Evolutionary conservation across 257 asterid genomes (phyloP).

Genomic region (Dorcoceras hygrometricum): DNA sequence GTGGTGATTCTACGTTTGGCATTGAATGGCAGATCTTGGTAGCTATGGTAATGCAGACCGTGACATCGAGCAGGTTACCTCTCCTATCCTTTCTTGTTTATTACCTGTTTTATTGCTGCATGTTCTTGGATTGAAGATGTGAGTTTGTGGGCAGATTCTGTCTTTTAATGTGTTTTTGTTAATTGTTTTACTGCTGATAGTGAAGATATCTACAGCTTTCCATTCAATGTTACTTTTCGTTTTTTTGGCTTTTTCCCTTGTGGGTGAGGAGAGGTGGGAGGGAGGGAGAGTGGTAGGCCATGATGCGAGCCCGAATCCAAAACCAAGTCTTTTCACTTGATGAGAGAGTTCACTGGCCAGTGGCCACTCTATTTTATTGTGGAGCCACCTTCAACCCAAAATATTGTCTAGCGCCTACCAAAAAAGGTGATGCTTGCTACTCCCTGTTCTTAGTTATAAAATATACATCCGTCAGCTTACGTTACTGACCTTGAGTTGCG

Average conservation of each 20-base stretch:
- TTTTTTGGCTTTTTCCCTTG: not conserved
- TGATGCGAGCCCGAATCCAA: not conserved
- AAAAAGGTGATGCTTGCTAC: not conserved
- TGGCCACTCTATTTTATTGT: not conserved
- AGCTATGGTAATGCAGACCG: constrained; percentile 79
- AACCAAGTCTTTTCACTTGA: not conserved
- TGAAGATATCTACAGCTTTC: constrained; percentile 7
- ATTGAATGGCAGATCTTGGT: constrained; percentile 99
- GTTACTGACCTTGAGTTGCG: not conserved
- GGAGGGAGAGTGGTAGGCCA: not conserved
- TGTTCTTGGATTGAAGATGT: constrained; percentile 6
- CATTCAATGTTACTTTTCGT: not conserved
- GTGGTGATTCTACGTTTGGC: constrained; percentile 66
- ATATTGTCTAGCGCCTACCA: not conserved
- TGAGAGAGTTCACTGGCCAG: not conserved
- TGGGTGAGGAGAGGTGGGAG: not conserved
- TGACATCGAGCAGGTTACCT: constrained; percentile 79
- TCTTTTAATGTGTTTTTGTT: not conserved
- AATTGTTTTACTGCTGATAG: constrained; percentile 13
- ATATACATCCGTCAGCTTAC: not conserved
- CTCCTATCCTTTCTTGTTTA: constrained; percentile 9
- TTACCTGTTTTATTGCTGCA: not conserved
- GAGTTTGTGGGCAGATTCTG: constrained; percentile 15
- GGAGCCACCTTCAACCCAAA: not conserved
- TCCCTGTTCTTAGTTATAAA: not conserved